A percentile compares a stretch with the other conserved stretches of the same genome.
phyloP scores from a whole-genome alignment of 2,329 filamentous ascomycete species.

The Amesomyces nigricolor region DNA sequence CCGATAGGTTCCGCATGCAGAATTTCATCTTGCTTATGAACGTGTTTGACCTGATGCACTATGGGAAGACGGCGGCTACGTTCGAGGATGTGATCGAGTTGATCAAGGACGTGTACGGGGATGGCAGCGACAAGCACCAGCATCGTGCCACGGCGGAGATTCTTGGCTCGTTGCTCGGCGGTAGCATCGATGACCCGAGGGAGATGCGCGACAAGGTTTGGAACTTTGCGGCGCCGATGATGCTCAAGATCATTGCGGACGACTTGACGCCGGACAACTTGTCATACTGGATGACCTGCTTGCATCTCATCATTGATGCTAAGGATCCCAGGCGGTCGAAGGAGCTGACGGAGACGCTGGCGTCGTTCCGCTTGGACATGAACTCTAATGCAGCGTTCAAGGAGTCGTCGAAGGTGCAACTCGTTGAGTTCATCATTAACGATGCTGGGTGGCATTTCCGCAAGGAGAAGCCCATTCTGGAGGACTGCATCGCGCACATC shows the following conservation, averaged over 20 bases:
- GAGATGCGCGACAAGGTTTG: constrained; percentile 73
- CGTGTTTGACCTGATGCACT: constrained; percentile 83
- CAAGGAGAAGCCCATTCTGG: constrained; percentile 76
- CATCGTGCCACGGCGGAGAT: constrained; percentile 95
- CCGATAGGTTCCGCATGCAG: constrained; percentile 85
- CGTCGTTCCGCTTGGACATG: constrained; percentile 87
- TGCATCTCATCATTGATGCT: constrained; percentile 81
- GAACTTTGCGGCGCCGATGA: constrained; percentile 84
- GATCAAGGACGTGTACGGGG: constrained; percentile 70
- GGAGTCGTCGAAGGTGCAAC: constrained; percentile 90
- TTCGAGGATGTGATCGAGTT: constrained; percentile 86
- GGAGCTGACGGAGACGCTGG: constrained; percentile 77
- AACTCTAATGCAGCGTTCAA: constrained; percentile 96
- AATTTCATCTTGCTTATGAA: constrained; percentile 84
- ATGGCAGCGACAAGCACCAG: constrained; percentile 95
- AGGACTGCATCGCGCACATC: constrained; percentile 84
- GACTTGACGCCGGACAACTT: constrained; percentile 91
- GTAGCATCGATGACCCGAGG: constrained; percentile 70
- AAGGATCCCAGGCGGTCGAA: constrained; percentile 85
- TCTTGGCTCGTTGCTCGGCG: constrained; percentile 74
- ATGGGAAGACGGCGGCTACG: constrained; percentile 67
- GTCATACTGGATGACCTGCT: constrained; percentile 88
- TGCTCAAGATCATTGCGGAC: constrained; percentile 82
- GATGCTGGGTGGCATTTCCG: constrained; percentile 97
- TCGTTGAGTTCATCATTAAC: constrained; percentile 81